Evolutionary conservation across 441 rosid species (phyloP).

Genomic region (Capsella rubella): DNA sequence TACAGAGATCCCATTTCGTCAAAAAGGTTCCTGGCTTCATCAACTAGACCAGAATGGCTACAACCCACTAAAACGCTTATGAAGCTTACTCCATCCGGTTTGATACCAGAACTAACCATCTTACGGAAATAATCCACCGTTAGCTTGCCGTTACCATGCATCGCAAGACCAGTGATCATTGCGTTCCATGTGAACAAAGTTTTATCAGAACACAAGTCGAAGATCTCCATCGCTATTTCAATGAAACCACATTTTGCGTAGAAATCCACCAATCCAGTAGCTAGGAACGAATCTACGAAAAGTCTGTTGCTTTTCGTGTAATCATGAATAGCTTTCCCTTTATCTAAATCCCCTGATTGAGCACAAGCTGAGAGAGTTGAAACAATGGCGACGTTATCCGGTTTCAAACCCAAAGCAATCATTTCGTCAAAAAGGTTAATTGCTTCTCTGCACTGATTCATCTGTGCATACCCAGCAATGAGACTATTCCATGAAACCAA

Average conservation of each 20-base stretch:
- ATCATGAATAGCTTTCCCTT: constrained; percentile 59
- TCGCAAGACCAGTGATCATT: constrained; percentile 68
- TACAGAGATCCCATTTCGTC: constrained; percentile 58
- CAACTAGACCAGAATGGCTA: constrained; percentile 72
- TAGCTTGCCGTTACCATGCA: constrained; percentile 62
- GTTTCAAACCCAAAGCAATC: constrained; percentile 50
- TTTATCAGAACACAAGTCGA: constrained; percentile 56
- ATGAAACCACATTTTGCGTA: constrained; percentile 73
- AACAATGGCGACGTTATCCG: constrained; percentile 63
- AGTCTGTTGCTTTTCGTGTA: constrained; percentile 48
- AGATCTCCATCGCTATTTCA: constrained; percentile 52
- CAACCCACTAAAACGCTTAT: constrained; percentile 73
- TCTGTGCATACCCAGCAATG: constrained; percentile 61
- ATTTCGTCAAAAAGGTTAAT: constrained; percentile 54
- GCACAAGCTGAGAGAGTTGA: constrained; percentile 84
- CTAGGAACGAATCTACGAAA: constrained; percentile 56
- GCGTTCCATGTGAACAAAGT: constrained; percentile 71
- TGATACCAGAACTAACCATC: constrained; percentile 57
- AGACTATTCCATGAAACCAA: constrained; percentile 73
- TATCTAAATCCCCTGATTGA: constrained; percentile 59
- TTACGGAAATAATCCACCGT: constrained; percentile 53
- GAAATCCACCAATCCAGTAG: constrained; percentile 70
- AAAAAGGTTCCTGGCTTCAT: constrained; percentile 65
- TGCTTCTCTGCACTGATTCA: constrained; percentile 52
- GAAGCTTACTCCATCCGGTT: constrained; percentile 63